phyloP scores from a whole-genome alignment of 2,329 filamentous ascomycete genomes.

The Colletotrichum cordylinicola region DNA sequence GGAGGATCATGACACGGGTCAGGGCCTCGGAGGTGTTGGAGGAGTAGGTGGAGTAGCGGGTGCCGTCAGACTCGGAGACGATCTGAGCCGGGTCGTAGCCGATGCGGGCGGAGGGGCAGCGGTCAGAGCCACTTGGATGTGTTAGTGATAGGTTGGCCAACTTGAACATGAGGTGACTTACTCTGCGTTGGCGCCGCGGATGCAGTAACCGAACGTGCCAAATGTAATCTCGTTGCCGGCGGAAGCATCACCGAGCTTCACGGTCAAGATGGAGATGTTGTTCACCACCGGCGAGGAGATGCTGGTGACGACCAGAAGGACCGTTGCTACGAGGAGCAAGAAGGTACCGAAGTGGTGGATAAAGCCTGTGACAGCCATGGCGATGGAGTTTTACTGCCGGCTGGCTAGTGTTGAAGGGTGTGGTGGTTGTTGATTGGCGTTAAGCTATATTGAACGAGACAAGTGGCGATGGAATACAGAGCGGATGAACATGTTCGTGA shows the following conservation, averaged over 20 bases:
- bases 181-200: constrained; percentile 28
- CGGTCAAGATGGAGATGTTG: constrained; percentile 57
- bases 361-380: constrained; percentile 54
- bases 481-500: not conserved
- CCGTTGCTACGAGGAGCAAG: constrained; percentile 58
- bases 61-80: constrained; percentile 42
- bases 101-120: constrained; percentile 53
- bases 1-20: constrained; percentile 66
- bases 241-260: constrained; percentile 48
- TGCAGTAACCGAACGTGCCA: constrained; percentile 68
- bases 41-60: constrained; percentile 46
- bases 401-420: not conserved
- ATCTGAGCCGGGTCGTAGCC: constrained; percentile 62
- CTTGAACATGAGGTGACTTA: constrained; percentile 20
- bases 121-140: constrained; percentile 39
- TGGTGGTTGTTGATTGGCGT: not conserved
- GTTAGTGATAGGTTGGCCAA: not conserved
- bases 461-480: not conserved
- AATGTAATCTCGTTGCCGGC: constrained; percentile 49
- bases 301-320: constrained; percentile 63
- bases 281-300: constrained; percentile 66
- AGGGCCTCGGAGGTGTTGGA: constrained; percentile 52
- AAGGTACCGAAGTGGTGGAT: constrained; percentile 65
- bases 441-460: not conserved
- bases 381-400: constrained; percentile 26